A percentile compares a stretch with the other conserved stretches of the same genome.
Evolutionary conservation across 306 rosid species (phyloP).

Genomic region (Trichosanthes cucumerina): DNA sequence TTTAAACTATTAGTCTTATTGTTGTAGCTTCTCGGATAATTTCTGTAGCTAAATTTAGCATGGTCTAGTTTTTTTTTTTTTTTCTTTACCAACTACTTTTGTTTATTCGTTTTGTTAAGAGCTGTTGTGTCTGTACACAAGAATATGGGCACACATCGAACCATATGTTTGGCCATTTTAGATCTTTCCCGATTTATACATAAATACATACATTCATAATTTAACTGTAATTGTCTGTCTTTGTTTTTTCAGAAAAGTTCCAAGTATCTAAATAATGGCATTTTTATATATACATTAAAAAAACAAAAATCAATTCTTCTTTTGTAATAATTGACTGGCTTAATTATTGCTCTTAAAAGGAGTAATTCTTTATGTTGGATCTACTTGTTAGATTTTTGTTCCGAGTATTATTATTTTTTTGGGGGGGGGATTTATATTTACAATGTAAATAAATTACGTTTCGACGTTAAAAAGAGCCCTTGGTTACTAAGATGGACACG

Average conservation of each 20-base stretch:
- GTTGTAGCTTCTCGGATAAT: no score
- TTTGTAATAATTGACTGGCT: neutral
- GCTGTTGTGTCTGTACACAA: slow-evolving; percentile 4
- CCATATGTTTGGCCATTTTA: slow-evolving; percentile 5
- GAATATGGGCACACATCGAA: slow-evolving; percentile 6
- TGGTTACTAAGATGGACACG: neutral
- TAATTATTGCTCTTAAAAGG: neutral
- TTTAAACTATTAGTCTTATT: no score
- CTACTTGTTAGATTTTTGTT: no score
- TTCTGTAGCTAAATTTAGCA: neutral
- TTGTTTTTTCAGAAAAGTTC: slow-evolving; percentile 8
- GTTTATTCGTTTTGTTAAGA: slow-evolving; percentile 12
- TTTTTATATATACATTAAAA: neutral
- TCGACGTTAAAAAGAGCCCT: neutral
- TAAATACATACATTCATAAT: neutral
- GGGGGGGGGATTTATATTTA: neutral
- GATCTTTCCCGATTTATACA: neutral
- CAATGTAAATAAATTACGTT: neutral
- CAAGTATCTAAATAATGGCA: neutral
- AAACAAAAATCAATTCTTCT: neutral
- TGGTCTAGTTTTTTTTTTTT: no score
- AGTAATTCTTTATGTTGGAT: neutral
- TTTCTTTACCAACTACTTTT: neutral
- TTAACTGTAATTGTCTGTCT: neutral
- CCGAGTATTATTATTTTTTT: no score